Base-by-base conservation (phyloP, 1,284 basidiomycete genomes). In the Papiliotrema flavescens region DNA sequence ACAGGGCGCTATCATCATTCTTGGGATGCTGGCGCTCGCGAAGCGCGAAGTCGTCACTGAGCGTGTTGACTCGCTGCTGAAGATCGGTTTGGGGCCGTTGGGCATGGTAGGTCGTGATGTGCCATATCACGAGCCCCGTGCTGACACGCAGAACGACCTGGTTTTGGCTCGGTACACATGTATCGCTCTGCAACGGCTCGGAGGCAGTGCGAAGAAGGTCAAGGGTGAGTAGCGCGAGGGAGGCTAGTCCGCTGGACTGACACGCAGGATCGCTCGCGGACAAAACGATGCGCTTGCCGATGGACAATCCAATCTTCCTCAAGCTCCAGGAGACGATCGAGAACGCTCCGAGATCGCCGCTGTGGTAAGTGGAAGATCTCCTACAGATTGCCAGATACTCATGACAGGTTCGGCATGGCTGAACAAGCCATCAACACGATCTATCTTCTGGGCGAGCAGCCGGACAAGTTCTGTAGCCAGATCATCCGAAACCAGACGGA, bases 361-460 rank as follows among this genome's bases (percentile, higher is more conserved):
- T 94, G 56, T 96, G 93, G 92, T 79, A 41, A 28, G 70, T 53
- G 2, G 3, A 28, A n/a, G 20, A 19, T 36, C 20, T 32, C 42
- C 17, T 22, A 45, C 14, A 40, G 26, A 19, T 37, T 20, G 26
- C 7, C 14, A 17, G 19, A 8, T 28, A 37, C 57, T 61, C 24
- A 56, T 49, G 24, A 17, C 46, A 81, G 81, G 81, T 97, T 98
- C 70, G 86, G 87, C 13, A 85, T 98, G 78, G 91, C 96, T 0
- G 95, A 99, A 72, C 92, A 98, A 74, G 90, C 88, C 3, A 86
- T 99, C 76, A 97, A 98, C 71, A 93, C 95, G 0, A 88, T 97
- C 53, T 98, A 98, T 67, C 85, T 89, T 0, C 83, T 98, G 0
- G 93, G 90, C 20, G 90, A 97, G 67, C 92, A 95, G 66, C 96